Evolutionary conservation across 345 rosid genomes (phyloP), one percentile per base, ranked within the genome.

Genomic region (Moricandia moricandioides): DNA sequence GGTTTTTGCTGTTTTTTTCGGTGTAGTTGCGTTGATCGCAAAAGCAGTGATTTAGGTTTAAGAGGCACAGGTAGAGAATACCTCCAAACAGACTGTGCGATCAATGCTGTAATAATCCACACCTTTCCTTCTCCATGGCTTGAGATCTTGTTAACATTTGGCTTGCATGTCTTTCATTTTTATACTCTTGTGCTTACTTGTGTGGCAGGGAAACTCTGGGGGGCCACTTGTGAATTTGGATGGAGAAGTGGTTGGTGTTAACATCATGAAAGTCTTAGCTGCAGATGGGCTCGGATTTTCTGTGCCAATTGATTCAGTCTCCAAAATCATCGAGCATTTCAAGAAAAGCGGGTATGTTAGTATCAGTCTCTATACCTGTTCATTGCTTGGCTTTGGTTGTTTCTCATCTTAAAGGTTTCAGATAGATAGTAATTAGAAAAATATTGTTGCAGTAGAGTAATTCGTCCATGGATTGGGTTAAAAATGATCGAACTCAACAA

Each of bases 391-490:
- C 52, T n/a, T 45, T 68, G 17, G 37, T 16, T 61, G 6, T 67
- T 37, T 37, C 13, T 37, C 8, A 14, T 67, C 8, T 33, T 26
- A 30, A 47, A 31, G 21, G 45, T 40, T 64, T 49, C n/a, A 11
- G 37, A 61, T 34, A 8, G 52, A 56, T 24, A 35, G 35, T 77
- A 11, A 27, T 43, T 17, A 1, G 17, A 7, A 72, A 26, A 0
- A 37, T 70, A 40, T 21, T 16, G 49, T 66, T 83, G 83, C 91
- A 91, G 98, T 82, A 86, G 98, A 83, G 98, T 94, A 31, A 65
- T 94, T 31, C 88, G 97, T 27, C 96, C 97, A 34, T 94, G 98
- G 96, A 84, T 94, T 81, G 98, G 97, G 79, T 75, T 90, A 80
- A 91, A 86, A 84, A 88, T 94, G 98, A 83, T 91, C 34, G 98